These are phyloP conservation scores for Naematelia encephala DNA, from an alignment of 768 basidiomycete species.

Conservation along the genomic window DNA sequence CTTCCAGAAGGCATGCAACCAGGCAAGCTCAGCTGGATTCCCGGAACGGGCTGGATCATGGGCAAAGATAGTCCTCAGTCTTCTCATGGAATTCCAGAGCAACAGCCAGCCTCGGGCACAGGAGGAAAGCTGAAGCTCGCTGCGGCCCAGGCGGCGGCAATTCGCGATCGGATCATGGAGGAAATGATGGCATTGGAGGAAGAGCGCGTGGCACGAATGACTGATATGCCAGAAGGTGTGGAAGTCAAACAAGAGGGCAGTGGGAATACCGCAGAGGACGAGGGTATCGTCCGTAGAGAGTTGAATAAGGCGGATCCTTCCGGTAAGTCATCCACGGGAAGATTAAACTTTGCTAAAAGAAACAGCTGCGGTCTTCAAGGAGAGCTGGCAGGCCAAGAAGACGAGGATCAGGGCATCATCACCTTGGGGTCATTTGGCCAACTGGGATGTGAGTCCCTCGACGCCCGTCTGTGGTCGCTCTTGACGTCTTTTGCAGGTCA, in stretches of 20 bases:
- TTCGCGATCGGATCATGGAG: conserved; percentile 92
- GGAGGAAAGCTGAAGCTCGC: conserved; percentile 68
- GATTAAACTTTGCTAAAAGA: conserved; percentile 5
- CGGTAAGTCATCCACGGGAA: conserved; percentile 50
- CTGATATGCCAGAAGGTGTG: conserved; percentile 47
- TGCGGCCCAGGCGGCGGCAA: conserved; percentile 76
- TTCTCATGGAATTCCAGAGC: conserved; percentile 9
- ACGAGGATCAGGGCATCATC: conserved; percentile 88
- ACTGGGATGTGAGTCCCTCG: conserved; percentile 56
- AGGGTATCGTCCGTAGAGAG: conserved; percentile 86
- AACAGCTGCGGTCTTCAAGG: conserved; percentile 78
- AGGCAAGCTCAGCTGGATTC: conserved; percentile 57
- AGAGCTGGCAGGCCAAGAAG: conserved; percentile 93
- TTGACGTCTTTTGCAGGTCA: conserved; percentile 70
- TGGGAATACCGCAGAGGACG: conserved; percentile 71
- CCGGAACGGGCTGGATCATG: conserved; percentile 59
- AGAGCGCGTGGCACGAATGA: conserved; percentile 91
- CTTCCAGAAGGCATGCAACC: conserved; percentile 24
- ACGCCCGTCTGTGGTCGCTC: no score
- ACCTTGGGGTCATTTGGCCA: conserved; percentile 92
- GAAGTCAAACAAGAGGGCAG: conserved; percentile 25
- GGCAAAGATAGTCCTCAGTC: conserved; percentile 16
- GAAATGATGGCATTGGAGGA: conserved; percentile 98
- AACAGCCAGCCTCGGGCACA: conserved; percentile 29
- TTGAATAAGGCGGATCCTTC: conserved; percentile 94